These are phyloP conservation scores for Diaporthe ampelina DNA, from an alignment of 2,329 filamentous ascomycete species.

Conservation along the genomic window DNA sequence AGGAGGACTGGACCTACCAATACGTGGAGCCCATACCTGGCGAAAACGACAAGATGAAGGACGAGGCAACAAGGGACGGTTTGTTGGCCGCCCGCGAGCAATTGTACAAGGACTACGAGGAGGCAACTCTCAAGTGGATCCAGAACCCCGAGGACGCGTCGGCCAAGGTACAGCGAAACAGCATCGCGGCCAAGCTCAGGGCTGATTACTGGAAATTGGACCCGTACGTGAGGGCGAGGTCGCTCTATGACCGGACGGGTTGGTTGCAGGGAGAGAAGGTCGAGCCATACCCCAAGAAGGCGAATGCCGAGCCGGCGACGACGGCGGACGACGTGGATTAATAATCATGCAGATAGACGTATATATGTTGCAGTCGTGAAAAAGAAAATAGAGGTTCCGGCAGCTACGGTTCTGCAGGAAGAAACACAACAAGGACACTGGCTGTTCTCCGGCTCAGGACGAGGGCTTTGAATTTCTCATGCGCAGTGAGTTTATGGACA, in stretches of 20 bases:
- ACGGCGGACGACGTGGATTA: conserved; percentile 62
- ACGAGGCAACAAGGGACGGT: conserved; percentile 71
- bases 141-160: conserved; percentile 60
- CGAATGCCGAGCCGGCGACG: conserved; percentile 50
- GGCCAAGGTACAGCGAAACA: conserved; percentile 70
- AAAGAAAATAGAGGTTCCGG: conserved; percentile 17
- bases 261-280: conserved; percentile 79
- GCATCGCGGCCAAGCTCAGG: conserved; percentile 73
- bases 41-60: conserved; percentile 84
- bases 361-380: conserved; percentile 30
- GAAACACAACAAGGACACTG: neutral
- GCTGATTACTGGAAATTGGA: conserved; percentile 91
- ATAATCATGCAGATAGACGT: conserved; percentile 31
- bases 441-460: neutral
- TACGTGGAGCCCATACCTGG: conserved; percentile 82
- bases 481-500: neutral
- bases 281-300: conserved; percentile 72
- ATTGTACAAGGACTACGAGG: conserved; percentile 81
- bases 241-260: conserved; percentile 86
- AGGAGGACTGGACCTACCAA: conserved; percentile 86
- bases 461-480: neutral
- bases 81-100: conserved; percentile 74
- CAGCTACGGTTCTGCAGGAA: neutral
- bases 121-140: conserved; percentile 83
- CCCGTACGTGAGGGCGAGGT: conserved; percentile 85